These are phyloP conservation scores for Trichoderma virens DNA, from an alignment of 495 filamentous ascomycete genomes.

Conservation along the genomic window DNA sequence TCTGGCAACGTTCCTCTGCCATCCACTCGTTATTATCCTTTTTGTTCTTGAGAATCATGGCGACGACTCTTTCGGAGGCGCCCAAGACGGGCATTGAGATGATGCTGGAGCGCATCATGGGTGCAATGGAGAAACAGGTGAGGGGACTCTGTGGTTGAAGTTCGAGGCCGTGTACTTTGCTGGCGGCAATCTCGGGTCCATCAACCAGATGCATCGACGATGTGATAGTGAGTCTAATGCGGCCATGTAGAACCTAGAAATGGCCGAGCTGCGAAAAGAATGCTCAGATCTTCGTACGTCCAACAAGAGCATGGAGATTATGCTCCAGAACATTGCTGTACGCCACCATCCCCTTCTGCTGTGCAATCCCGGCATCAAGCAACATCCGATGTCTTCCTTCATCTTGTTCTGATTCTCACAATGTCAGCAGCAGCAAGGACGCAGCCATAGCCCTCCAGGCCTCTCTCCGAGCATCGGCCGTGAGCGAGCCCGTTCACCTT, in stretches of 20 bases:
- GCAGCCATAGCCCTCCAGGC: neutral
- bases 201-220: neutral
- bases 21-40: neutral
- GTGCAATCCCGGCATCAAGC: neutral
- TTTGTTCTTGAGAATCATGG: neutral
- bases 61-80: neutral
- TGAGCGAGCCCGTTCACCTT: neutral
- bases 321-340: constrained; percentile 5
- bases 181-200: neutral
- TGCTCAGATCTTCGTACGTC: neutral
- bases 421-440: neutral
- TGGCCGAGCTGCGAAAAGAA: neutral
- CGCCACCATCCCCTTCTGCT: neutral
- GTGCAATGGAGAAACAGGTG: constrained; percentile 5
- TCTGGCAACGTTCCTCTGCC: neutral
- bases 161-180: neutral
- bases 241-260: neutral
- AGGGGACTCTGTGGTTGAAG: neutral
- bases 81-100: constrained; percentile 1
- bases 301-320: constrained; percentile 7
- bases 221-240: neutral
- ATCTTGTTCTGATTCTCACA: neutral
- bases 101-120: constrained; percentile 7
- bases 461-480: neutral
- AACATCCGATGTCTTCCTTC: neutral